Evolutionary conservation across 2,329 filamentous ascomycete genomes (phyloP).

Genomic region (Aspergillus chevalieri): DNA sequence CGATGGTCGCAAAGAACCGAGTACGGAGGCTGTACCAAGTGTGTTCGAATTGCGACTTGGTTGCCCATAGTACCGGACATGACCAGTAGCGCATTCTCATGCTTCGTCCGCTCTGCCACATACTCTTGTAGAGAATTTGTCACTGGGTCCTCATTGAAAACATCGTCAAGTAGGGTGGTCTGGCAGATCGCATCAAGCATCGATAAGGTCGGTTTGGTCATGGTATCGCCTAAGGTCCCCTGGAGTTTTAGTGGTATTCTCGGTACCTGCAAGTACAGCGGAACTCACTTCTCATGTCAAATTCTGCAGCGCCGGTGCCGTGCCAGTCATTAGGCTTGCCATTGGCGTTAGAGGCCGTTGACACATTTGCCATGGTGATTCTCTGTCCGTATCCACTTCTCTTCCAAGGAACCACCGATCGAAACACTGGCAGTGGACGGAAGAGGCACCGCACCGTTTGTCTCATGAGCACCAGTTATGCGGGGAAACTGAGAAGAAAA

Average conservation of each 20-base stretch:
- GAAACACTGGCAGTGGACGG: constrained; percentile 5
- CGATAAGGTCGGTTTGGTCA: constrained; percentile 68
- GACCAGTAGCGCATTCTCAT: constrained; percentile 73
- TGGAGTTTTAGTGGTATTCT: background rate
- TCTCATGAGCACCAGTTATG: constrained; percentile 3
- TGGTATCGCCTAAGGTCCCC: constrained; percentile 52
- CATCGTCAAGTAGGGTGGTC: constrained; percentile 75
- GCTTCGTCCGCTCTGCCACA: constrained; percentile 65
- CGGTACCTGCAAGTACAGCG: background rate
- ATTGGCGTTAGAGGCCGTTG: constrained; percentile 11
- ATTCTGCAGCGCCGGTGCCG: constrained; percentile 48
- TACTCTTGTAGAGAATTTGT: constrained; percentile 70
- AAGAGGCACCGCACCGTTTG: constrained; percentile 8
- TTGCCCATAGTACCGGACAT: constrained; percentile 93
- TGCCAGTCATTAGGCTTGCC: constrained; percentile 30
- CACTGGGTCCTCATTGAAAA: constrained; percentile 71
- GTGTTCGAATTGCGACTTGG: constrained; percentile 72
- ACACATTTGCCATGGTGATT: constrained; percentile 16
- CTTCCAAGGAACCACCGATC: constrained; percentile 4
- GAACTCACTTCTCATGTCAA: constrained; percentile 48
- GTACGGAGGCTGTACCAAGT: constrained; percentile 73
- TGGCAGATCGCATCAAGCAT: constrained; percentile 77
- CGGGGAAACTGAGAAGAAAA: background rate
- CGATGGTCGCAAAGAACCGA: constrained; percentile 72
- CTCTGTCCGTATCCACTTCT: constrained; percentile 6